Base-by-base conservation (phyloP, 2,329 filamentous ascomycete species). In the Geoglossum cookeanum region DNA sequence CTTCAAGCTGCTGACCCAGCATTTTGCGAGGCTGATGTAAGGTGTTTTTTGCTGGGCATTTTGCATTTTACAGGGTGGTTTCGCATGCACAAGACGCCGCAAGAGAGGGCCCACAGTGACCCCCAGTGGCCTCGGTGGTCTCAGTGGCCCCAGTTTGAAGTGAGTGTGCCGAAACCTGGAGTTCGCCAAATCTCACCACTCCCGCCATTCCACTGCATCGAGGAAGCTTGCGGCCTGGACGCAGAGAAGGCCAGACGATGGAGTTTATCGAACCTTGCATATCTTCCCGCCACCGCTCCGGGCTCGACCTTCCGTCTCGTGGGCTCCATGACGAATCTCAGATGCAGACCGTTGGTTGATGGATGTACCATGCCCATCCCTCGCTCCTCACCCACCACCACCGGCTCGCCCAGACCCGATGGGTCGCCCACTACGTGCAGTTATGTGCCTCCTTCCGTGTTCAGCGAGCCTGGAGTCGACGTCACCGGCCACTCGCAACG, bases 261-360 rank as follows among this genome's bases (percentile, higher is more conserved):
- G 49, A 53, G 49, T 37, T 53, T 53, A 53, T 53, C 37, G 37
- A 53, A 53, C 30, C 49, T 15, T 35, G n/a, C 49, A 35, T 35
- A 37, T 4, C 30, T 37, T 17, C 4, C 49, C 17, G 13, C 49
- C 30, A 53, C 32, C 15, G 27, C 32, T 51, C 48, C 27, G 32
- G 17, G n/a, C 22, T 17, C 17, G n/a, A 49, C 47, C 15, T 49
- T 22, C 22, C 22, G 22, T 22, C 22, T 22, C 22, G 22, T 22
- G 22, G 22, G 2, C 47, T 22, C 29, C 47, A 30, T 51, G 42
- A 45, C 32, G 48, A 51, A 35, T 51, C 27, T 35, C 48, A n/a
- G 15, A 3, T 51, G 33, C 49, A 53, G 49, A 30, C 15, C 22
- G 37, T 45, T 45, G 42, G 22, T 45, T 1, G 22, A 45, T 22